These are phyloP conservation scores for Cercospora berteroae DNA, from an alignment of 2,329 filamentous ascomycete species.

Conservation along the genomic window DNA sequence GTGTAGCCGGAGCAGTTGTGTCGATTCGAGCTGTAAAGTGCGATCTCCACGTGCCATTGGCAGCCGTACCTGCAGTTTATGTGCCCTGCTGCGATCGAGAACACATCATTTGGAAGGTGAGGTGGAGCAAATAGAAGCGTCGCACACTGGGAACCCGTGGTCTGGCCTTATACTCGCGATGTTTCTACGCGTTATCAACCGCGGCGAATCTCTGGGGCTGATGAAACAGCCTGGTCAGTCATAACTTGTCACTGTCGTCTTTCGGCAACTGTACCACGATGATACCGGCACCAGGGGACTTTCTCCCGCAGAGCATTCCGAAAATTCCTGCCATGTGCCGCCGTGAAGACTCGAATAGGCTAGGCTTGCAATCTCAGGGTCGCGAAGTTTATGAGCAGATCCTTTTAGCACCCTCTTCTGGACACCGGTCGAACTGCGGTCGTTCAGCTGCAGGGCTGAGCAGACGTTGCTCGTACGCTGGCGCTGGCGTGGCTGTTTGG, in stretches of 20 bases:
- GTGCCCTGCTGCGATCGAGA: background rate
- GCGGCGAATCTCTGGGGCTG: background rate
- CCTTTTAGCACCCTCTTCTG: background rate
- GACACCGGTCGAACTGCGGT: background rate
- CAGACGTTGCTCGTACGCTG: background rate
- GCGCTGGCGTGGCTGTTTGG: background rate
- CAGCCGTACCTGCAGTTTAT: background rate
- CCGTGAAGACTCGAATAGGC: background rate
- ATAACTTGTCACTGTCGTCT: background rate
- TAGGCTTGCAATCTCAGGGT: background rate
- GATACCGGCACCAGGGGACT: background rate
- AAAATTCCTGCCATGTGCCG: background rate
- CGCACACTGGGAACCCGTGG: background rate
- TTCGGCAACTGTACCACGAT: background rate
- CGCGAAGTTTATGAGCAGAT: background rate
- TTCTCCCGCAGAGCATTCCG: background rate
- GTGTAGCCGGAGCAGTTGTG: background rate
- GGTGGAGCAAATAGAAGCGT: background rate
- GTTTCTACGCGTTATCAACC: background rate
- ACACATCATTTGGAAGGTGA: background rate
- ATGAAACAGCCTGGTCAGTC: background rate
- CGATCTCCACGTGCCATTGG: slow-evolving; percentile 1
- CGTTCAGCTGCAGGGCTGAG: background rate
- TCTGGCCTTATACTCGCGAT: background rate
- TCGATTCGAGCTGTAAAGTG: background rate